Evolutionary conservation across 2,329 filamentous ascomycete species (phyloP).

Genomic region (Xylariaceae sp.): DNA sequence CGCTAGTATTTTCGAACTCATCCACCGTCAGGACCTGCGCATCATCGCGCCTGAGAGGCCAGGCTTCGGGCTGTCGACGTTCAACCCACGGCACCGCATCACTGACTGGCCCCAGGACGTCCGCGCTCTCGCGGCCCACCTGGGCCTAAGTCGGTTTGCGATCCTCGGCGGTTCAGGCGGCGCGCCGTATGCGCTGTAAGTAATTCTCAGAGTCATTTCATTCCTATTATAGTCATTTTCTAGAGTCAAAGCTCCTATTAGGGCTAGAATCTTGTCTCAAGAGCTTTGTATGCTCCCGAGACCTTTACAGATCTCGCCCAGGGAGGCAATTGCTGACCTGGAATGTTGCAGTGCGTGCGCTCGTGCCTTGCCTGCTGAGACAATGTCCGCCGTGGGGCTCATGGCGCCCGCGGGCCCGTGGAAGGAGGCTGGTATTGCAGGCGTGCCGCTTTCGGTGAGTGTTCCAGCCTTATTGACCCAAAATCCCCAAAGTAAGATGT

Average conservation of each 20-base stretch:
- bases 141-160: constrained; percentile 33
- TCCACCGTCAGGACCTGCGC: constrained; percentile 29
- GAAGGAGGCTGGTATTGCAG: not conserved
- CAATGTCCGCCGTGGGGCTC: constrained; percentile 25
- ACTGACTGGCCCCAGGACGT: constrained; percentile 37
- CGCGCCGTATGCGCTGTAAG: constrained; percentile 36
- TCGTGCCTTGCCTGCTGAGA: constrained; percentile 26
- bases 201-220: no score
- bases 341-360: no score
- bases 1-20: constrained; percentile 4
- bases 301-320: no score
- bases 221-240: no score
- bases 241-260: no score
- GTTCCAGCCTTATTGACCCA: no score
- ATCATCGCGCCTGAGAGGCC: constrained; percentile 43
- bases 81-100: constrained; percentile 35
- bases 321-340: no score
- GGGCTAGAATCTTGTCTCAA: no score
- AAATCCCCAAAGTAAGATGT: no score
- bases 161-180: constrained; percentile 40
- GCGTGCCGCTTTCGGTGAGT: constrained; percentile 2
- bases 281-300: no score
- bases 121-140: constrained; percentile 35
- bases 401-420: constrained; percentile 12
- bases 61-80: constrained; percentile 44